Base-by-base conservation (phyloP, 768 basidiomycete genomes). In the Hypholoma sublateritium region DNA sequence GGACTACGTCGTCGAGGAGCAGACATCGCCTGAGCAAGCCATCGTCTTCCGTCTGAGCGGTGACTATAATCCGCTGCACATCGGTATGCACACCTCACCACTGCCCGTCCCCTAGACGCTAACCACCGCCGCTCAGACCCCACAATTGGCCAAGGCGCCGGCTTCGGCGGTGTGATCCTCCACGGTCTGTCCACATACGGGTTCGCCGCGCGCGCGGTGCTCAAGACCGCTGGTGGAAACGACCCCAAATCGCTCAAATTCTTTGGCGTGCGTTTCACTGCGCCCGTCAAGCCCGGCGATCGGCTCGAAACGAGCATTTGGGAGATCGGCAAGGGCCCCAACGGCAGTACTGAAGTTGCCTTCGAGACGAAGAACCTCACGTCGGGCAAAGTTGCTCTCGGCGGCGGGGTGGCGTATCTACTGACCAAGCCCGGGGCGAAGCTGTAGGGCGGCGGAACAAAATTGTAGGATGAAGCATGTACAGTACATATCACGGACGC, bases 141-240 rank as follows among this genome's bases (percentile, higher is more conserved):
- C 1, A 69, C 65, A 13, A 83, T 91, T 37, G 93, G 91, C n/a
- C 69, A 84, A 60, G 77, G 76, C 7, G 78, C 85, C 16, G 91
- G 91, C 11, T 94, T 95, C 64, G 90, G 90, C 2, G 93, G 87
- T 47, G 84, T 88, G 36, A 93, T 95, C 64, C 80, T 95, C 2
- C 93, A 95, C 66, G 93, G 93, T 25, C 78, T 95, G 22, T 86
- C 88, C 17, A 84, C 88, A 0, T 94, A 82, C 67, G 93, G 93
- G 9, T 93, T 93, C 67, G 88, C 79, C 7, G 93, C 90, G 3
- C 85, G 92, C 42, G 89, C 84, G 1, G 71, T 95, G 53, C 76
- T 95, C 59, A 79, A 80, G 56, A 77, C 79, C 1, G 78, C 87
- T 12, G 90, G 84, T 0, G 80, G 77, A 0, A 80, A 80, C 43